Evolutionary conservation across 768 basidiomycete genomes (phyloP), one percentile per base, ranked within the genome.

Genomic region (Russula brevipes): DNA sequence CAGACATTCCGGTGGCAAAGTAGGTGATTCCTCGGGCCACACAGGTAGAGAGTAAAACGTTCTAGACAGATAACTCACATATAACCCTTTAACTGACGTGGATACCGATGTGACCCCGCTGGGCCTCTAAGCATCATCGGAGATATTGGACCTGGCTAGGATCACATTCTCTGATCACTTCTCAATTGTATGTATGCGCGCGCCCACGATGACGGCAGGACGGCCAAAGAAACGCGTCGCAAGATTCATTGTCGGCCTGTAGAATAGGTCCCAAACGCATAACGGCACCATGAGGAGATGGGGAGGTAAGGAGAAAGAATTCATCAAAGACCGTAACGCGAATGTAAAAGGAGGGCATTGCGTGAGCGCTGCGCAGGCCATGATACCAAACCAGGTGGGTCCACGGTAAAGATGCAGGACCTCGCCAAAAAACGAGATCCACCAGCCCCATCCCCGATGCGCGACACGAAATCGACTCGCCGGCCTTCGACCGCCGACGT

Each of bases 321-420:
- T 66, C 58, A 36, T 66, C 61, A 65, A 69, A 14, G 56, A 61
- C 42, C 64, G 66, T 69, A 67, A 69, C 3, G 38, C 24, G 58
- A 69, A 65, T 35, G 68, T 65, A 38, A 64, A 59, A 41, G 41
- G 35, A 16, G 59, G 24, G 45, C 66, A 66, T 7, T 64, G 70
- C 36, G 66, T 68, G 17, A 66, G 33, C 24, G 63, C 64, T 30
- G 59, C 46, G 58, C 71, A 68, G 12, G 69, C 68, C 31, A 51
- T 31, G n/a, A 71, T 57, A 49, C 64, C 69, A 57, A 73, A 68
- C 50, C 65, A 58, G 30, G 39, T 38, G 42, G n/a, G 36, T n/a
- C 36, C 35, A 41, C 10, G n/a, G 60, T 45, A 24, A 69, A 63
- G 8, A 69, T 67, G 53, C 51, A 39, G 8, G 44, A 61, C 55